Percentiles rank a stretch among this genome's conserved stretches.
Conservation (phyloP, 495 filamentous ascomycete species). For the Entonaema liquescens region DNA sequence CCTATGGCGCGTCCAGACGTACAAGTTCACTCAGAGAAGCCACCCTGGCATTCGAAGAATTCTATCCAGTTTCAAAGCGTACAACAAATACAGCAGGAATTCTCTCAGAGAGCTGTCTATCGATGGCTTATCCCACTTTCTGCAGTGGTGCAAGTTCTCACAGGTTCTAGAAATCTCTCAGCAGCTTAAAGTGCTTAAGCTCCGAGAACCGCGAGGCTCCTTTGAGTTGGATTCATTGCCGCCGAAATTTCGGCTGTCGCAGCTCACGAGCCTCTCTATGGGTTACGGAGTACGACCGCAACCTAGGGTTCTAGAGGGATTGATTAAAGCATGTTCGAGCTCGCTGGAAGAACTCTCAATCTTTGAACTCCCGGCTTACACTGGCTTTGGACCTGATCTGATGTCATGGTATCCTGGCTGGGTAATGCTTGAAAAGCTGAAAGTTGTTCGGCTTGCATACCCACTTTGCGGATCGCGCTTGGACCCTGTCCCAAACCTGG, state of each 20-base stretch:
- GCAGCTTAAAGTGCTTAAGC: slow-evolving; percentile 29
- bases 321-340: slow-evolving; percentile 22
- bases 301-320: slow-evolving; percentile 1
- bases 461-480: neutral
- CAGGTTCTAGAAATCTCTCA: slow-evolving; percentile 2
- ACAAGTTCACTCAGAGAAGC: neutral
- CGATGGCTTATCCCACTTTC: slow-evolving; percentile 8
- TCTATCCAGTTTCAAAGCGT: slow-evolving; percentile 4
- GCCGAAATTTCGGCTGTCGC: neutral
- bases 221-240: neutral
- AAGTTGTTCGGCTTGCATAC: slow-evolving; percentile 20
- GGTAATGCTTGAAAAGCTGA: slow-evolving; percentile 35
- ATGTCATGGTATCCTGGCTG: slow-evolving; percentile 19
- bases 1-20: slow-evolving; percentile 36
- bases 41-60: neutral
- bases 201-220: slow-evolving; percentile 3
- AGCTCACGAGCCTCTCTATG: slow-evolving; percentile 26
- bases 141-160: neutral
- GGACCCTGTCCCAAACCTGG: neutral
- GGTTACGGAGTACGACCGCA: slow-evolving; percentile 7
- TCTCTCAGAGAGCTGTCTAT: slow-evolving; percentile 28
- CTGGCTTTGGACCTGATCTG: neutral
- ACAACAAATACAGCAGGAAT: slow-evolving; percentile 25
- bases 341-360: slow-evolving; percentile 39
- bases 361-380: slow-evolving; percentile 16